Conservation (phyloP, 306 rosid genomes). For the Malus fusca region DNA sequence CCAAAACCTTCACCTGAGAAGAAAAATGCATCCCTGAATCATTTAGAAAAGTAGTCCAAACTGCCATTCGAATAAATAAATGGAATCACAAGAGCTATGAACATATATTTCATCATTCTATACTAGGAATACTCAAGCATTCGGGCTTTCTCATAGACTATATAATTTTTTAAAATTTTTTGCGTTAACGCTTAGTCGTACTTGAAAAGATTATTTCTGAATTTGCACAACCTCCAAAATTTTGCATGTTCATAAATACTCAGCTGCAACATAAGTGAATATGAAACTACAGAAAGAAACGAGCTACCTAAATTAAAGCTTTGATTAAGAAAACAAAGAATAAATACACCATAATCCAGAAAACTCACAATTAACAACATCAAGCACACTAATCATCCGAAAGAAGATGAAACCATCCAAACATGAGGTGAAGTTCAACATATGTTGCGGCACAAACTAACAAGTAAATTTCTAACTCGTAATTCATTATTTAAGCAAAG, state of each 20-base stretch:
- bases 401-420: neutral
- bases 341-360: neutral
- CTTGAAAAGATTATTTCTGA: neutral
- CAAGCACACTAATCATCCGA: neutral
- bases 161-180: neutral
- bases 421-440: neutral
- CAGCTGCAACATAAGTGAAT: neutral
- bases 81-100: neutral
- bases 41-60: conserved; percentile 1
- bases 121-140: neutral
- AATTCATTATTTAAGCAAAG: neutral
- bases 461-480: neutral
- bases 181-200: neutral
- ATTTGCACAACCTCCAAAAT: neutral
- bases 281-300: neutral
- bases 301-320: neutral
- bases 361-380: neutral
- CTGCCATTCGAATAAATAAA: neutral
- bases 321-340: neutral
- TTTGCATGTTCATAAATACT: neutral
- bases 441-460: neutral
- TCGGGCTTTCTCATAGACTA: neutral
- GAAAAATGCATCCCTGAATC: conserved; percentile 1
- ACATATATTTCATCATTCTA: neutral
- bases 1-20: conserved; percentile 65